Conservation (phyloP, 1,284 basidiomycete genomes). For the Neolentinus lepideus region DNA sequence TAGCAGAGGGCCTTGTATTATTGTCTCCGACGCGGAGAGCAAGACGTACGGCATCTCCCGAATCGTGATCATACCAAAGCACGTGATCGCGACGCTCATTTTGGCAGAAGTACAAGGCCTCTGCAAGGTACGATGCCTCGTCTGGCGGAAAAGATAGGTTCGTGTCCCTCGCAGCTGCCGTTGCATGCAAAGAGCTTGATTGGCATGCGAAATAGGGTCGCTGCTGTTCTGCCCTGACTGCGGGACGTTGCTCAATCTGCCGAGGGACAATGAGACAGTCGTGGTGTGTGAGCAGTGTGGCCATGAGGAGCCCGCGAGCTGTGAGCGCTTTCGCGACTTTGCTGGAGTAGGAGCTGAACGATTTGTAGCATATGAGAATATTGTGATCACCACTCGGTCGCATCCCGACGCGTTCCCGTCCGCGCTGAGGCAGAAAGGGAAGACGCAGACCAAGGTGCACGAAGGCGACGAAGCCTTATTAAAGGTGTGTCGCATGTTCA, state of each 20-base stretch:
- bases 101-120: no score
- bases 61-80: not conserved
- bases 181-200: not conserved
- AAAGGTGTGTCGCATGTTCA: slow-evolving; percentile 38
- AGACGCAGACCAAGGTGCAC: slow-evolving; percentile 83
- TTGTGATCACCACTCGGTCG: slow-evolving; percentile 84
- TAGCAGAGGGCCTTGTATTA: not conserved
- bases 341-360: slow-evolving; percentile 3
- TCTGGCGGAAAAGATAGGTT: not conserved
- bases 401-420: slow-evolving; percentile 95
- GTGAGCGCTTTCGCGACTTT: slow-evolving; percentile 38
- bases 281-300: slow-evolving; percentile 89
- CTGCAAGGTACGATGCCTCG: not conserved
- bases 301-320: slow-evolving; percentile 79
- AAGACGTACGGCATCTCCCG: not conserved
- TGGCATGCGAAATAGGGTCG: slow-evolving; percentile 49
- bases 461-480: slow-evolving; percentile 70
- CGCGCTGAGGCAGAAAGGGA: slow-evolving; percentile 79
- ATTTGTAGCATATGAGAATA: slow-evolving; percentile 83
- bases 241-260: slow-evolving; percentile 84
- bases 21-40: not conserved
- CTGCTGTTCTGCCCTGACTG: slow-evolving; percentile 92
- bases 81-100: not conserved
- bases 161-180: not conserved
- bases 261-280: slow-evolving; percentile 67